These are phyloP conservation scores for Berberis thunbergii DNA, from an alignment of 164 flowering plant genomes.

Conservation along the genomic window DNA sequence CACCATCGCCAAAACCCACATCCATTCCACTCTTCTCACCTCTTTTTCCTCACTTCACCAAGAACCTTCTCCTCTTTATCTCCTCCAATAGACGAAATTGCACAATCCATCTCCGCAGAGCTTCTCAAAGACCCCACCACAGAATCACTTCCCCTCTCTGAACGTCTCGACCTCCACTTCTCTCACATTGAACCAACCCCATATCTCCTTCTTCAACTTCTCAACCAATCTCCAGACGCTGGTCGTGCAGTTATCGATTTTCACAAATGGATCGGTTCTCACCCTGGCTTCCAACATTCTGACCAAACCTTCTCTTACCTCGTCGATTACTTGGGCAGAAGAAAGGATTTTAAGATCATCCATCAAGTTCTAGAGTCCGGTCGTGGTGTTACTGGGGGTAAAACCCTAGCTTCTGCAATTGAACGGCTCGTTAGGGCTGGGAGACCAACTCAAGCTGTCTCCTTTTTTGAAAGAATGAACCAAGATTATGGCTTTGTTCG, in stretches of 20 bases:
- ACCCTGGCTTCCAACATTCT: conserved; percentile 26
- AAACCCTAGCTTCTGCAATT: conserved; percentile 30
- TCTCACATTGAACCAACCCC: conserved; percentile 50
- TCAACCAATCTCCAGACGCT: conserved; percentile 56
- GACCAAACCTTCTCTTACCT: conserved; percentile 57
- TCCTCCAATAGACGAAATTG: conserved; percentile 17
- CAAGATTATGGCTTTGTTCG: conserved; percentile 58
- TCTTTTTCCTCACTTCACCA: background rate
- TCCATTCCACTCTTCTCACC: background rate
- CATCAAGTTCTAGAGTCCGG: conserved; percentile 39
- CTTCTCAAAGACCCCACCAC: conserved; percentile 35
- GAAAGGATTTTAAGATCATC: conserved; percentile 74
- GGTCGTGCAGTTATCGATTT: conserved; percentile 63
- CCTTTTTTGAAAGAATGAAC: conserved; percentile 74
- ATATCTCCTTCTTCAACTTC: conserved; percentile 34
- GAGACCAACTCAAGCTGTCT: conserved; percentile 45
- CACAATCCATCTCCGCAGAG: conserved; percentile 49
- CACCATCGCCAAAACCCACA: background rate
- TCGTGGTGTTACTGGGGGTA: conserved; percentile 32
- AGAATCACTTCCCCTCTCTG: conserved; percentile 39
- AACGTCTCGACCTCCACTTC: conserved; percentile 58
- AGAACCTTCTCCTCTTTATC: background rate
- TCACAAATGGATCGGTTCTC: conserved; percentile 49
- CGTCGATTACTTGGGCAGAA: conserved; percentile 66
- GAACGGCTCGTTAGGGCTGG: conserved; percentile 75